A percentile compares a stretch with the other conserved stretches of the same genome.
phyloP scores from a whole-genome alignment of 2,329 filamentous ascomycete species.

The Aspergillus oerlinghausenensis region DNA sequence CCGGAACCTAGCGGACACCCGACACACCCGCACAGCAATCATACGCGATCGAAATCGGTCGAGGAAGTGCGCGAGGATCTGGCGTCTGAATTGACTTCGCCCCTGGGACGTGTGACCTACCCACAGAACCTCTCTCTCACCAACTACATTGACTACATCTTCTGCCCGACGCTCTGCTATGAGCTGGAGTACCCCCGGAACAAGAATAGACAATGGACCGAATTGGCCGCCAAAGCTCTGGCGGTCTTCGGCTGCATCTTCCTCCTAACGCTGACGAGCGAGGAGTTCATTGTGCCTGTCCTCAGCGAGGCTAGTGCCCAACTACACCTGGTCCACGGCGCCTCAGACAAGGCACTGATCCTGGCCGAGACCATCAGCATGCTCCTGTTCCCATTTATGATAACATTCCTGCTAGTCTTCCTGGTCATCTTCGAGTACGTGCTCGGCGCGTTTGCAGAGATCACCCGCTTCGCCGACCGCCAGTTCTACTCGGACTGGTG shows the following conservation, averaged over 20 bases:
- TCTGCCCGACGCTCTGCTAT: constrained; percentile 95
- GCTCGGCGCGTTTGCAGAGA: constrained; percentile 88
- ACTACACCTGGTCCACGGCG: constrained; percentile 45
- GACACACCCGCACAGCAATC: constrained; percentile 11
- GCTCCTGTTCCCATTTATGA: constrained; percentile 95
- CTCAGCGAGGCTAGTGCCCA: constrained; percentile 65
- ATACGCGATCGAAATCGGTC: constrained; percentile 49
- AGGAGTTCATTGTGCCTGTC: constrained; percentile 93
- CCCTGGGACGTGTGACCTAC: constrained; percentile 84
- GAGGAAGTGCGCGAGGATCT: constrained; percentile 75
- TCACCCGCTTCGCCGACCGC: constrained; percentile 86
- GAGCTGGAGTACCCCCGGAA: constrained; percentile 93
- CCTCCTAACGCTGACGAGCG: constrained; percentile 80
- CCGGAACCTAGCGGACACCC: constrained; percentile 34
- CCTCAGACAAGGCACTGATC: constrained; percentile 68
- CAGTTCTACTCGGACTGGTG: constrained; percentile 83
- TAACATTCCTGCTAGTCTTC: constrained; percentile 91
- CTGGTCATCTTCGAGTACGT: constrained; percentile 98
- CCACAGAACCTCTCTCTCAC: constrained; percentile 76
- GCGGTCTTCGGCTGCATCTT: constrained; percentile 97
- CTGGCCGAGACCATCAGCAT: constrained; percentile 85
- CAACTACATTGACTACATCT: constrained; percentile 82
- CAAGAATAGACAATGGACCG: constrained; percentile 67
- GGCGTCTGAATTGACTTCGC: constrained; percentile 84
- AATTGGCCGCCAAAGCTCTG: constrained; percentile 76